Base-by-base conservation (phyloP, 2,329 filamentous ascomycete species). In the Rhynchosporium agropyri region DNA sequence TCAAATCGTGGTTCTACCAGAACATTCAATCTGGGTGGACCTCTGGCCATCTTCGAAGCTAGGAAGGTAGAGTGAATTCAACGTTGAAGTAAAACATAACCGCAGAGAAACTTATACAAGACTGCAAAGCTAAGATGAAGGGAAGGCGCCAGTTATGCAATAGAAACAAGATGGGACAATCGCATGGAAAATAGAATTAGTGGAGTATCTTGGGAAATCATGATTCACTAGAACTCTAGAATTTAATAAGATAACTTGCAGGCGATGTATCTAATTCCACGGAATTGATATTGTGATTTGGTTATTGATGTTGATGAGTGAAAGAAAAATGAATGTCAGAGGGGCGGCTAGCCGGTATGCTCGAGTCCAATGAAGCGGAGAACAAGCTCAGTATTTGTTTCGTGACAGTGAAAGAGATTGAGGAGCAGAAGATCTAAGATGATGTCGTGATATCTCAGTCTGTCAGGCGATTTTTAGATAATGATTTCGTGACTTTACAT, bases 1-100 rank as follows among this genome's bases (percentile, higher is more conserved):
- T 57, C 59, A 29, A 57, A 56, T 20, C 42, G 7, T 13, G 51
- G 43, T 8, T 51, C 50, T 9, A 61, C 10, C n/a, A 42, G 10
- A 20, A 57, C 10, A 7, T 33, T 36, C 15, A 54, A 53, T 26
- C 0, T 28, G 20, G 49, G 48, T 9, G 28, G 42, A 15, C 10
- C 15, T 28, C 46, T 42, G 12, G 54, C 51, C 51, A 40, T 54
- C 36, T 6, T 42, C 36, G 38, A 54, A 20, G 8, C n/a, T n/a
- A 26, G 13, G 43, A 7, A 20, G n/a, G 20, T 15, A n/a, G 26
- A 6, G 43, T 20, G 43, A 46, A 46, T 10, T 40, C 5, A 46
- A 28, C 33, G 20, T 33, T 58, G 42, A 42, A 28, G 31, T 12
- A 40, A 36, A 49, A 26, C 5, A 10, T 20, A 4, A 40, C 4